These are phyloP conservation scores for Tuber aestivum DNA, from an alignment of 495 filamentous ascomycete genomes.

Conservation along the genomic window DNA sequence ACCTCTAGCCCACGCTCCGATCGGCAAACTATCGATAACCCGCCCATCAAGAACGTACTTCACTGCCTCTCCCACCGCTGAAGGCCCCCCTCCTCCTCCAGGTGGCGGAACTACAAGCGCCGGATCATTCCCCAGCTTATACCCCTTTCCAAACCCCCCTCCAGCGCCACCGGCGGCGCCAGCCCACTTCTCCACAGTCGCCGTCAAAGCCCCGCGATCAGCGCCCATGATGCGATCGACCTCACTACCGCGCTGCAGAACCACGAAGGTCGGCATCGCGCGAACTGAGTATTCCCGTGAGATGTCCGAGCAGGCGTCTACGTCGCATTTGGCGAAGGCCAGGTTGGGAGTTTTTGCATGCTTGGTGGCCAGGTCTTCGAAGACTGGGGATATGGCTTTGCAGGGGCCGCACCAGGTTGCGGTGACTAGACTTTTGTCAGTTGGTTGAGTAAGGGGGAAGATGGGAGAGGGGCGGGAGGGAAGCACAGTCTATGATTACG, in stretches of 20 bases:
- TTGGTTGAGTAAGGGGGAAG: conserved; percentile 16
- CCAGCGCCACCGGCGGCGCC: conserved; percentile 49
- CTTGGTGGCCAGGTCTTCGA: conserved; percentile 49
- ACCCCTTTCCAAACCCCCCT: conserved; percentile 44
- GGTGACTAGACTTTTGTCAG: conserved; percentile 44
- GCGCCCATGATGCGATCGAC: conserved; percentile 73
- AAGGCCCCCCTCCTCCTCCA: conserved; percentile 17
- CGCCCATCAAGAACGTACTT: conserved; percentile 38
- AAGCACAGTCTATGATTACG: conserved; percentile 39
- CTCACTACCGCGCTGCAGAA: conserved; percentile 70
- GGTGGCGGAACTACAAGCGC: conserved; percentile 43
- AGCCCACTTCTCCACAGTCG: conserved; percentile 70
- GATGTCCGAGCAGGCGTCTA: conserved; percentile 51
- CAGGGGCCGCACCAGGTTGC: conserved; percentile 64
- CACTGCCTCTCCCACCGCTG: conserved; percentile 19
- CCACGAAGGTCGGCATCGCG: conserved; percentile 74
- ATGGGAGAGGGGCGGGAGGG: neutral
- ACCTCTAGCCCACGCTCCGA: conserved; percentile 46
- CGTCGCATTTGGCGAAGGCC: conserved; percentile 58
- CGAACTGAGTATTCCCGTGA: conserved; percentile 48
- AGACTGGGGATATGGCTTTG: conserved; percentile 61
- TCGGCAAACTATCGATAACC: conserved; percentile 27
- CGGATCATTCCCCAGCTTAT: conserved; percentile 45
- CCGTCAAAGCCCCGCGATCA: conserved; percentile 63
- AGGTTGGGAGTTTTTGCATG: conserved; percentile 47